phyloP scores from a whole-genome alignment of 192 early-diverging fungal genomes.

The Dissophora ornata region DNA sequence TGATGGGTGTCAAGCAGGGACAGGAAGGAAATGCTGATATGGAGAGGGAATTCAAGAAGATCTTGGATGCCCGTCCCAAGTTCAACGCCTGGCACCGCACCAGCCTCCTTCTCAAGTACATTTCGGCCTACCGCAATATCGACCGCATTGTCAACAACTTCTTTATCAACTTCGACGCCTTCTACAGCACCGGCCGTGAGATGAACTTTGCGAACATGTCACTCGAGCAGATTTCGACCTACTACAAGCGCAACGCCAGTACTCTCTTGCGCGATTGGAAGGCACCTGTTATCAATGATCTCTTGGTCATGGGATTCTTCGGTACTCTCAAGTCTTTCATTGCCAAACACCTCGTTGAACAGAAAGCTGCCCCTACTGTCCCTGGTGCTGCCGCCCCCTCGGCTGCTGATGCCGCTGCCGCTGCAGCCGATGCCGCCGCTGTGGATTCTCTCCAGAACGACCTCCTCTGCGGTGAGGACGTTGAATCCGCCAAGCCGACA shows the following conservation, averaged over 20 bases:
- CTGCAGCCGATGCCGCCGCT: conserved; percentile 41
- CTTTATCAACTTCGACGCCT: conserved; percentile 47
- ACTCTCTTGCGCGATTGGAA: conserved; percentile 43
- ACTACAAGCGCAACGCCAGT: conserved; percentile 43
- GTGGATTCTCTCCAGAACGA: conserved; percentile 52
- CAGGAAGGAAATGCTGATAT: conserved; percentile 51
- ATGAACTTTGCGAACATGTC: conserved; percentile 49
- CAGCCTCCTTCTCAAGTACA: conserved; percentile 32
- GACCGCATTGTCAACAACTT: conserved; percentile 48
- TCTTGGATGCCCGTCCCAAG: conserved; percentile 29
- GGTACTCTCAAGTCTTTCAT: conserved; percentile 53
- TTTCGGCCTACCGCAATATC: conserved; percentile 51
- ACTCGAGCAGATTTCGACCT: conserved; percentile 32
- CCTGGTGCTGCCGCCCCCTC: conserved; percentile 20
- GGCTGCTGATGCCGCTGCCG: conserved; percentile 24
- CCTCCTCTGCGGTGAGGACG: conserved; percentile 49
- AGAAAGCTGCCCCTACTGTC: conserved; percentile 18
- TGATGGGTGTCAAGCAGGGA: conserved; percentile 56
- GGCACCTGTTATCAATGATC: conserved; percentile 47
- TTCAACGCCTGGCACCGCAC: conserved; percentile 48
- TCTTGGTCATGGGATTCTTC: conserved; percentile 52
- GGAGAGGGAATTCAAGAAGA: conserved; percentile 53
- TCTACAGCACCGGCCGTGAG: conserved; percentile 40
- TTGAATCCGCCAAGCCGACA: conserved; percentile 52
- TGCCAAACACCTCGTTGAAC: conserved; percentile 45